Evolutionary conservation across 164 flowering plant genomes (phyloP).

Genomic region (Vitis amurensis): DNA sequence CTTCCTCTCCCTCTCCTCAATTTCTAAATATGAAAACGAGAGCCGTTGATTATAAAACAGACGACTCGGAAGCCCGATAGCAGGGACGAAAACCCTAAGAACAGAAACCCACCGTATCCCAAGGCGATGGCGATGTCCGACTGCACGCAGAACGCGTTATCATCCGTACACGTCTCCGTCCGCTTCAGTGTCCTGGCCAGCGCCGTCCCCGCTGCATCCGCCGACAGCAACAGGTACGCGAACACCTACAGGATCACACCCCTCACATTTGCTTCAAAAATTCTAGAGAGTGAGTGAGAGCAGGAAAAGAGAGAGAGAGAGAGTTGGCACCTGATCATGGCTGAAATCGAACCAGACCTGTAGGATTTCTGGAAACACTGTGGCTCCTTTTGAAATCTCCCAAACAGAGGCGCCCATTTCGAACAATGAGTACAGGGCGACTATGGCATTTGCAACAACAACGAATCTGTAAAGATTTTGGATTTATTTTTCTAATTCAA

Average conservation of each 20-base stretch:
- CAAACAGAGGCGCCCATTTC: conserved; percentile 70
- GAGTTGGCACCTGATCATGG: conserved; percentile 73
- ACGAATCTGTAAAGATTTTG: conserved; percentile 47
- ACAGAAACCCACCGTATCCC: conserved; percentile 75
- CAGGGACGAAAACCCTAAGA: conserved; percentile 59
- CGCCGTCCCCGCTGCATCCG: conserved; percentile 68
- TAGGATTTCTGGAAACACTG: conserved; percentile 59
- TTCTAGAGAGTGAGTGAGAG: background rate
- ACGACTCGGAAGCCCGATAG: conserved; percentile 82
- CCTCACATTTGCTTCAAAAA: background rate
- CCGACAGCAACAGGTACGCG: conserved; percentile 72
- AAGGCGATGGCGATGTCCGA: conserved; percentile 60
- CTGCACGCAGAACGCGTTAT: conserved; percentile 64
- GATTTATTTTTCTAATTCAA: background rate
- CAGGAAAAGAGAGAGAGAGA: background rate
- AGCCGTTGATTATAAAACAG: conserved; percentile 67
- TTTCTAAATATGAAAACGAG: conserved; percentile 62
- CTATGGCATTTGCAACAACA: conserved; percentile 63
- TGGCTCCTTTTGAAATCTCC: conserved; percentile 71
- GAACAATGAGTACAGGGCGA: conserved; percentile 66
- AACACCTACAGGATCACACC: conserved; percentile 46
- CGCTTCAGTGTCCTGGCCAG: conserved; percentile 43
- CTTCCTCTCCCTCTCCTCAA: background rate
- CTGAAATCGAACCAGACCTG: conserved; percentile 96
- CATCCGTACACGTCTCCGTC: conserved; percentile 43